Percentiles rank a stretch among this genome's conserved stretches.
Conservation (phyloP, 176 grass and related monocot genomes). For the Oryza officinalis region DNA sequence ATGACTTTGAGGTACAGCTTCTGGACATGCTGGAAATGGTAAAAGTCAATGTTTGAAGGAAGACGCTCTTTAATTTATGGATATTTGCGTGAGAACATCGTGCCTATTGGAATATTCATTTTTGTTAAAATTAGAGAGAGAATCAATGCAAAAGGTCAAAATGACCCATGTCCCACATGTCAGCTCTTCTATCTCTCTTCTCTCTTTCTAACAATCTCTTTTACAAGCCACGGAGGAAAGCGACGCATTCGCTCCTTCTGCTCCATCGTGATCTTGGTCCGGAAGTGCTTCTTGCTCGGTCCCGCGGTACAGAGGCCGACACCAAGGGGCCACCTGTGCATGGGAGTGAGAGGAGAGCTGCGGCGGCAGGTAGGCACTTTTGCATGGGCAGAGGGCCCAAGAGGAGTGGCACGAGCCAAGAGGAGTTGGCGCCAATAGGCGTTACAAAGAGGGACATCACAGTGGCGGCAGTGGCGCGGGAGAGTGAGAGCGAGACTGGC, state of each 20-base stretch:
- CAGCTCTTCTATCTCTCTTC: too few species aligned
- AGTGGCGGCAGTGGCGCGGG: neutral
- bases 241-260: conserved; percentile 74
- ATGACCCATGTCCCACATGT: too few species aligned
- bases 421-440: conserved; percentile 13
- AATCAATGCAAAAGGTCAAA: too few species aligned
- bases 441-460: conserved; percentile 10
- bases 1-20: too few species aligned
- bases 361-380: neutral
- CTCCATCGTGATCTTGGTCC: conserved; percentile 87
- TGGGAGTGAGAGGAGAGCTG: neutral
- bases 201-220: too few species aligned
- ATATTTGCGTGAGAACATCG: too few species aligned
- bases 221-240: too few species aligned
- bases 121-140: too few species aligned
- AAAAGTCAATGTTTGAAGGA: too few species aligned
- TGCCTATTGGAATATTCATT: too few species aligned
- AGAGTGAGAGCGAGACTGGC: conserved; percentile 6
- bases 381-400: conserved; percentile 49
- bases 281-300: conserved; percentile 63
- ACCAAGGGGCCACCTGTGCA: conserved; percentile 31
- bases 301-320: conserved; percentile 34
- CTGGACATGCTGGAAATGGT: too few species aligned
- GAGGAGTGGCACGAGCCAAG: conserved; percentile 46
- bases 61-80: too few species aligned